phyloP scores from a whole-genome alignment of 169 alveolate genomes.

The Babesia ovata region DNA sequence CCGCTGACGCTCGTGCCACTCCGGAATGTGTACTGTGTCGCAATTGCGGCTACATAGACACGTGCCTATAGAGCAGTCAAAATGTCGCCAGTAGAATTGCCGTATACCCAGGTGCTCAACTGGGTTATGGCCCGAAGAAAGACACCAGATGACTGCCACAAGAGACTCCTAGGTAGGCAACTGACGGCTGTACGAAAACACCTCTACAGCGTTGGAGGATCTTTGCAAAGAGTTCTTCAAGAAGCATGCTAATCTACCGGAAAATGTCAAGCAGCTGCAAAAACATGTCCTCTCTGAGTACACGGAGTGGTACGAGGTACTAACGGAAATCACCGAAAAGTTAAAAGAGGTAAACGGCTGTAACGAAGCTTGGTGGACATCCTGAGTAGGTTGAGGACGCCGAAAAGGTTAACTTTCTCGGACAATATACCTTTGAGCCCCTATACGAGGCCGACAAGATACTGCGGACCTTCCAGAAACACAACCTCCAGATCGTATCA shows the following conservation, averaged over 20 bases:
- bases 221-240: constrained; percentile 46
- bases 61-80: not conserved
- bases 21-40: too few relatives aligned
- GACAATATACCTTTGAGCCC: constrained; percentile 67
- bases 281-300: constrained; percentile 30
- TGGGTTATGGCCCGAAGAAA: constrained; percentile 68
- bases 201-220: constrained; percentile 48
- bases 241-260: constrained; percentile 23
- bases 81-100: constrained; percentile 55
- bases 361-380: not conserved
- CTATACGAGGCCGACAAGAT: constrained; percentile 53
- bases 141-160: constrained; percentile 60
- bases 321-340: constrained; percentile 34
- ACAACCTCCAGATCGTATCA: constrained; percentile 62
- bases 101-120: constrained; percentile 57
- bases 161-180: constrained; percentile 39
- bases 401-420: constrained; percentile 50
- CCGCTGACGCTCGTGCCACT: too few relatives aligned
- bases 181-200: not conserved
- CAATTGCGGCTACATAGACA: not conserved
- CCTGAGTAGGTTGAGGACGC: constrained; percentile 51
- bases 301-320: constrained; percentile 68
- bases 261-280: constrained; percentile 19
- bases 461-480: constrained; percentile 41
- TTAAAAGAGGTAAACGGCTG: constrained; percentile 40